Base-by-base conservation (phyloP, 805 yeast species). In the Wickerhamomyces tratensis region DNA sequence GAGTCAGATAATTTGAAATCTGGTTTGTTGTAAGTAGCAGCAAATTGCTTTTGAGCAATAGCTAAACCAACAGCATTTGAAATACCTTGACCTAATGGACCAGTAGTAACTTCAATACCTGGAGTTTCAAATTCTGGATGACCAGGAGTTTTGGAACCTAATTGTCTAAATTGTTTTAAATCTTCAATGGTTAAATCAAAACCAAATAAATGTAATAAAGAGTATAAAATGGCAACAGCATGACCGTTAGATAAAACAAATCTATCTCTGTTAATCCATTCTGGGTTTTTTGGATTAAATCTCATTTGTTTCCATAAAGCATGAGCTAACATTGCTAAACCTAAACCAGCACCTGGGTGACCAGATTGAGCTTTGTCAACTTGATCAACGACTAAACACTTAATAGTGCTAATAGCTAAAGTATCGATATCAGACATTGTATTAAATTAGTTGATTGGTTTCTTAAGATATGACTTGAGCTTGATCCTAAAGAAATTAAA, bases 261-360 rank as follows among this genome's bases (percentile, higher is more conserved):
- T 67, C 98, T 79, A 65, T 93, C 98, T 67, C 96, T 82, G 77
- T 86, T 86, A 66, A 86, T 71, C 96, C 96, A 91, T 46, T 76
- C 70, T 50, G 96, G 91, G 76, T 86, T 82, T 69, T 81, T 76
- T 57, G 98, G 95, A 77, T 86, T 87, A 73, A 86, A 78, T 56
- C 69, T 82, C 83, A 89, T 74, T 60, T 77, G 77, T 64, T 79
- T 74, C 79, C 82, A 86, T 50, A 91, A 64, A 44, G 79, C 82
- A 67, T 91, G 97, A 49, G 97, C 95, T 47, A 89, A 82, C 38
- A 97, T 96, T 14, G 98, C 97, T 68, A 91, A 72, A 50, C 98
- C 98, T 77, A 91, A 79, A 58, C 98, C 98, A 42, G 98, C 98
- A 72, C 98, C 98, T 43, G 98, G 98, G 71, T 91, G 98, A 53